Evolutionary conservation across 345 rosid species (phyloP).

Genomic region (Salix suchowensis): DNA sequence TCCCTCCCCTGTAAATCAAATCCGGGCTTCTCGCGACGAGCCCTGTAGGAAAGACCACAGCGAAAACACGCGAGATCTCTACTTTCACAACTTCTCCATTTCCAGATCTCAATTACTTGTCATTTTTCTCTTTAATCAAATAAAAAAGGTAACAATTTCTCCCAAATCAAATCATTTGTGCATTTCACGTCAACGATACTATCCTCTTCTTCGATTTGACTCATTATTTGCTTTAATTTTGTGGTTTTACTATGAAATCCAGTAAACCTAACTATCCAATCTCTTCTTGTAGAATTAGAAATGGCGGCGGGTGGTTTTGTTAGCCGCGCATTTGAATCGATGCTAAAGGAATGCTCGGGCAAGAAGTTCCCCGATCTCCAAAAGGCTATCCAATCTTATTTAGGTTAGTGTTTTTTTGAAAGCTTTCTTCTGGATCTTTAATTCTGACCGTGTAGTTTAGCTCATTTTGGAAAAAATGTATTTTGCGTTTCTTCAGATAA

Average conservation of each 20-base stretch:
- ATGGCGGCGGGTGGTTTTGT: conserved; percentile 95
- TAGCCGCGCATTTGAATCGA: conserved; percentile 87
- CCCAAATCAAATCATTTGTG: background rate
- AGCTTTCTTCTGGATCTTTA: background rate
- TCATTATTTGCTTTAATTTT: background rate
- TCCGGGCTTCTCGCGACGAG: too few species aligned
- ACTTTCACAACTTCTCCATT: background rate
- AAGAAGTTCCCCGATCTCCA: conserved; percentile 86
- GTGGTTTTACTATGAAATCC: background rate
- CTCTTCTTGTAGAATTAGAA: background rate
- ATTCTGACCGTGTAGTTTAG: background rate
- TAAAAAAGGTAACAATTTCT: background rate
- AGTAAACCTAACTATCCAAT: background rate
- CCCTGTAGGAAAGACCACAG: too few species aligned
- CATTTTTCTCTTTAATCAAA: background rate
- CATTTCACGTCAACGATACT: background rate
- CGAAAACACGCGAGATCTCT: background rate
- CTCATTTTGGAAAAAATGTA: background rate
- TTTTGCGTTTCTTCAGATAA: conserved; percentile 39
- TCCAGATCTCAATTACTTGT: conserved; percentile 1
- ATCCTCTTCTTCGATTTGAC: background rate
- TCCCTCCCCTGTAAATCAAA: too few species aligned
- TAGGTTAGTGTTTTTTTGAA: conserved; percentile 39
- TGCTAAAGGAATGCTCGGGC: conserved; percentile 85
- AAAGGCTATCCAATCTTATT: conserved; percentile 67